Evolutionary conservation across 2,329 filamentous ascomycete genomes (phyloP).

Genomic region (Clonostachys solani): DNA sequence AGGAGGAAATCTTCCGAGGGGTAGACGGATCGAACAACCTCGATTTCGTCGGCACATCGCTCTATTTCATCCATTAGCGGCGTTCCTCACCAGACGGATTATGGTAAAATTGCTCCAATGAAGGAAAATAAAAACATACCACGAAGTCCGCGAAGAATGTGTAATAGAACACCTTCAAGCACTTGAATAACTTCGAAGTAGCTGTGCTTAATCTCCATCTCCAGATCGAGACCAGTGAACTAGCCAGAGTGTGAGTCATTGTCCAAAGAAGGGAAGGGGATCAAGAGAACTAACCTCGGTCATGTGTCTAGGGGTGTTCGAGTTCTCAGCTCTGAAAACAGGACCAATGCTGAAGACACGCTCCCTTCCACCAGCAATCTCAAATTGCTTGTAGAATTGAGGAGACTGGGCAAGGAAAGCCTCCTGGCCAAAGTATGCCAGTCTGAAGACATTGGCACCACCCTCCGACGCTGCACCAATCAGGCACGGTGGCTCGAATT

Average conservation of each 20-base stretch:
- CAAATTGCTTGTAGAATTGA: slow-evolving; percentile 84
- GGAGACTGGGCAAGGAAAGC: slow-evolving; percentile 79
- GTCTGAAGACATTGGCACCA: slow-evolving; percentile 84
- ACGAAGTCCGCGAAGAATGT: slow-evolving; percentile 74
- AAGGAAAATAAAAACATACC: slow-evolving; percentile 10
- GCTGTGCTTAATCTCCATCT: slow-evolving; percentile 80
- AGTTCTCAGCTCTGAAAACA: slow-evolving; percentile 83
- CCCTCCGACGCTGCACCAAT: slow-evolving; percentile 90
- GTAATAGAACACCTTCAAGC: slow-evolving; percentile 69
- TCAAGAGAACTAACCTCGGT: slow-evolving; percentile 52
- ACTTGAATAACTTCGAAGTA: slow-evolving; percentile 73
- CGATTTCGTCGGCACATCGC: slow-evolving; percentile 67
- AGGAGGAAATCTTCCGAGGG: slow-evolving; percentile 75
- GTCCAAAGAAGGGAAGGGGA: background rate
- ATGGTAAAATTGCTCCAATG: background rate
- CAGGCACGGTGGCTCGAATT: slow-evolving; percentile 86
- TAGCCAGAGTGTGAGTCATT: slow-evolving; percentile 13
- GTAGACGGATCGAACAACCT: slow-evolving; percentile 68
- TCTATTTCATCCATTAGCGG: slow-evolving; percentile 21
- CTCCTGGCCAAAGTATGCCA: slow-evolving; percentile 84
- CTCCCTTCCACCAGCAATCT: slow-evolving; percentile 75
- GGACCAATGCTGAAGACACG: slow-evolving; percentile 75
- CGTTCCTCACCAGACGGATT: too few relatives aligned
- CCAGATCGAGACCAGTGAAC: slow-evolving; percentile 85
- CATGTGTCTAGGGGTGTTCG: slow-evolving; percentile 80